Evolutionary conservation across 2,329 filamentous ascomycete species (phyloP).

Genomic region (Fusarium albidum): DNA sequence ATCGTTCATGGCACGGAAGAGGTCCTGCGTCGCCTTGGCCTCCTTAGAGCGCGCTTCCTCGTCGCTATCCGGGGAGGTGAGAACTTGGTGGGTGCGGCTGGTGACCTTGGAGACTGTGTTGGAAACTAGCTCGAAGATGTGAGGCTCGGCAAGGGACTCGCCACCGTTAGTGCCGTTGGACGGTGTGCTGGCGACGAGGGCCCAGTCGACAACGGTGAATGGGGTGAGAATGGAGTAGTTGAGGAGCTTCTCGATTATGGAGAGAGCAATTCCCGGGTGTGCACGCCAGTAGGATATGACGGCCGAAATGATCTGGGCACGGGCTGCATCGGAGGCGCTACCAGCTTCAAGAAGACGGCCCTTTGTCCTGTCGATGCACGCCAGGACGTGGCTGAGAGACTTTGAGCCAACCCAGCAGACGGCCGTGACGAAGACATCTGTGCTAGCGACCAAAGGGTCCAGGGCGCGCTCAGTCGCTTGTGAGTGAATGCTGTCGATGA

Average conservation of each 20-base stretch:
- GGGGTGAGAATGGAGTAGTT: constrained; percentile 97
- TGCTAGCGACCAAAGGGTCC: constrained; percentile 85
- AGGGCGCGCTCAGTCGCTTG: constrained; percentile 75
- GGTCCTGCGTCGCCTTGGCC: constrained; percentile 75
- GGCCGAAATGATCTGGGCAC: constrained; percentile 87
- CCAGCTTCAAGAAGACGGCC: constrained; percentile 85
- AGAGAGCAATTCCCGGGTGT: constrained; percentile 89
- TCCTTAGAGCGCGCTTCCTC: constrained; percentile 76
- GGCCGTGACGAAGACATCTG: constrained; percentile 91
- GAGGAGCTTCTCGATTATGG: constrained; percentile 94
- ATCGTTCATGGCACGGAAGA: constrained; percentile 85
- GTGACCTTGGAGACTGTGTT: constrained; percentile 92
- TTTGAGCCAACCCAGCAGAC: constrained; percentile 96
- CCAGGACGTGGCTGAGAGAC: constrained; percentile 93
- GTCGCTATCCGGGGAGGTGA: constrained; percentile 66
- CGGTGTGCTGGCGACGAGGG: constrained; percentile 68
- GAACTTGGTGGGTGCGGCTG: constrained; percentile 82
- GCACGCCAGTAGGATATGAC: constrained; percentile 94
- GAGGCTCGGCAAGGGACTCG: constrained; percentile 73
- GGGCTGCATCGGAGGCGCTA: constrained; percentile 75
- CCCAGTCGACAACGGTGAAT: constrained; percentile 87
- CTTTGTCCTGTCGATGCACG: constrained; percentile 94
- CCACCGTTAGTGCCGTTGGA: constrained; percentile 62
- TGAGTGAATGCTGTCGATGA: constrained; percentile 83
- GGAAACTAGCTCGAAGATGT: constrained; percentile 89